Evolutionary conservation across 345 rosid species (phyloP).

Genomic region (Salix dunnii): DNA sequence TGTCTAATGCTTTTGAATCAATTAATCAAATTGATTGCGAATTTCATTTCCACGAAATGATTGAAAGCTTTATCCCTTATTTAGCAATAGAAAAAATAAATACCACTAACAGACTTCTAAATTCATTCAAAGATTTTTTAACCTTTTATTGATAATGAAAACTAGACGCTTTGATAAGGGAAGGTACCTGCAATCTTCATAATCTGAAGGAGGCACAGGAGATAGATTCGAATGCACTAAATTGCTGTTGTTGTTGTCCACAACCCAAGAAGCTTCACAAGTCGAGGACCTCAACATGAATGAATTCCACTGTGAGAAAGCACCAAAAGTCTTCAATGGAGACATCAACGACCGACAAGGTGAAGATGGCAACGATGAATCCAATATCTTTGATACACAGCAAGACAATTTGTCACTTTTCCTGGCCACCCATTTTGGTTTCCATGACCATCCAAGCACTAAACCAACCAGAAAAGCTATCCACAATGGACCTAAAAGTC

Average conservation of each 20-base stretch:
- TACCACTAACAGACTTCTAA: not conserved
- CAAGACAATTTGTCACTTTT: slow-evolving; percentile 19
- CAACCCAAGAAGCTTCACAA: slow-evolving; percentile 27
- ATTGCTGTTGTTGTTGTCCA: slow-evolving; percentile 11
- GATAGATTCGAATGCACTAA: slow-evolving; percentile 9
- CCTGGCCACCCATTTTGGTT: slow-evolving; percentile 46
- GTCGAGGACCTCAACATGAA: slow-evolving; percentile 22
- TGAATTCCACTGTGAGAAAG: slow-evolving; percentile 42
- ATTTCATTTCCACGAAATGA: not conserved
- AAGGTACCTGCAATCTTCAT: slow-evolving; percentile 36
- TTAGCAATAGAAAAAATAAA: not conserved
- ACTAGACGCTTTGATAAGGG: not conserved
- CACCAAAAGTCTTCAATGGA: slow-evolving; percentile 39
- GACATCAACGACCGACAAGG: slow-evolving; percentile 3
- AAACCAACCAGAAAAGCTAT: slow-evolving; percentile 58
- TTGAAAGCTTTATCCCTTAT: not conserved
- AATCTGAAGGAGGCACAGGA: slow-evolving; percentile 22
- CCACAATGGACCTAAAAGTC: slow-evolving; percentile 38
- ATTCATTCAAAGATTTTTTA: not conserved
- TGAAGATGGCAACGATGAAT: slow-evolving; percentile 33
- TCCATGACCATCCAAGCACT: slow-evolving; percentile 65
- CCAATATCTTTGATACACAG: slow-evolving; percentile 34
- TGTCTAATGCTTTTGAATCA: not conserved
- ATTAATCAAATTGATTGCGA: not conserved
- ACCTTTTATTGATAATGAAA: not conserved